Base-by-base conservation (phyloP, 768 basidiomycete genomes). In the Phylloporus arenicola region DNA sequence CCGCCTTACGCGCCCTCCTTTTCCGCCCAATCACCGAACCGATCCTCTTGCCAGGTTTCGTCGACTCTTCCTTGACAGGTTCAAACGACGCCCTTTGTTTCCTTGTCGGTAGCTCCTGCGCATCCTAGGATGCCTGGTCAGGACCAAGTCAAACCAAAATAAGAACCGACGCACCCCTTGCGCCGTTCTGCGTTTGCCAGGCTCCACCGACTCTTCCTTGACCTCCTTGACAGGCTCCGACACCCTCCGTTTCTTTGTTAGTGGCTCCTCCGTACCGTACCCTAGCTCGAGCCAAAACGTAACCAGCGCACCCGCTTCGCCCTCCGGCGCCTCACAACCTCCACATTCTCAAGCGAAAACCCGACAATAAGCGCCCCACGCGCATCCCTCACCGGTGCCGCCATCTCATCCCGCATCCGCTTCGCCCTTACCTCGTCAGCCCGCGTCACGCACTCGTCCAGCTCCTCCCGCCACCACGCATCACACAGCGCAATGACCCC, bases 321-420 rank as follows among this genome's bases (percentile, higher is more conserved):
- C 34, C 76, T 75, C 59, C 92, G 75, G 50, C 91, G 74, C 56
- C 87, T 86, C 35, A 93, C 84, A 27, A 94, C 91, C 69, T 92
- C 88, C n/a, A 90, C 73, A 61, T 97, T 97, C 72, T 97, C 93
- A 45, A 97, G 91, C 34, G 92, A 93, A 68, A 96, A 96, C 70
- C 97, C 94, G n/a, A 92, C 81, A 59, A 95, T 85, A 53, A 96
- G 68, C 4, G 81, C 74, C 14, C 77, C 77, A 51, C 57, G 72
- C 20, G 58, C 54, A 16, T 72, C 72, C 34, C 75, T 79, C 16
- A 65, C 70, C 1, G 56, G 30, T 34, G 59, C 59, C 53, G 70
- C 70, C 39, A 79, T 65, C 60, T 84, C 81, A 22, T 74, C 74
- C 59, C 83, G 81, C 56, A 85, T 67, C 57, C 80, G 77, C 63